phyloP scores from a whole-genome alignment of 768 basidiomycete species.

The Jaapia argillacea region DNA sequence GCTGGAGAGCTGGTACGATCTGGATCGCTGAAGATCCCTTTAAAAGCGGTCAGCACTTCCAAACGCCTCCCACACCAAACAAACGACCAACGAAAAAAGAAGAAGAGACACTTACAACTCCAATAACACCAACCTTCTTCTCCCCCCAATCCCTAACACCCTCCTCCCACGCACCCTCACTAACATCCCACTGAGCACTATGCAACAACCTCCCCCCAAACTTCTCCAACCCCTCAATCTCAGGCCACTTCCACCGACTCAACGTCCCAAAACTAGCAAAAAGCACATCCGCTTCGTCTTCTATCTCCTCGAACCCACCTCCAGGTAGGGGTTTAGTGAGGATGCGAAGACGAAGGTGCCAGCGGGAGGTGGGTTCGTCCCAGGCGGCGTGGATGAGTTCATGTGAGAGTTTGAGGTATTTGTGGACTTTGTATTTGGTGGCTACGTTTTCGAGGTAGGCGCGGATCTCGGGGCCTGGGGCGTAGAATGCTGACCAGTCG shows the following conservation, averaged over 20 bases:
- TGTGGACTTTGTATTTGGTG: slow-evolving; percentile 43
- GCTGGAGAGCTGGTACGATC: slow-evolving; percentile 47
- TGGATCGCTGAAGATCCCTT: slow-evolving; percentile 61
- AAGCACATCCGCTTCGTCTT: slow-evolving; percentile 46
- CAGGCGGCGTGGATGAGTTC: slow-evolving; percentile 26
- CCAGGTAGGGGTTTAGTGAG: neutral
- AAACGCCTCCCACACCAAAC: neutral
- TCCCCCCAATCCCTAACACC: slow-evolving; percentile 37
- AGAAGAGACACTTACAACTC: slow-evolving; percentile 38
- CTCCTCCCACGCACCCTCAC: slow-evolving; percentile 28
- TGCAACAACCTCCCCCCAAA: slow-evolving; percentile 54
- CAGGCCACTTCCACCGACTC: slow-evolving; percentile 59
- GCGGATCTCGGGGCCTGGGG: slow-evolving; percentile 49
- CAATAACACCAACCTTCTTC: slow-evolving; percentile 48
- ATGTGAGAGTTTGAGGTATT: slow-evolving; percentile 45
- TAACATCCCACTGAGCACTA: slow-evolving; percentile 49
- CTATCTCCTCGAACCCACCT: slow-evolving; percentile 28
- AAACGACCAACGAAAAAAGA: too few species aligned
- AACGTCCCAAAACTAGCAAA: slow-evolving; percentile 43
- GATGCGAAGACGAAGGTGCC: slow-evolving; percentile 4
- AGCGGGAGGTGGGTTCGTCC: slow-evolving; percentile 2
- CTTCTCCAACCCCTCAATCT: slow-evolving; percentile 43
- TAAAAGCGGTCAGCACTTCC: neutral
- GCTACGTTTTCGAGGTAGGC: slow-evolving; percentile 42
- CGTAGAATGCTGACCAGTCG: slow-evolving; percentile 54